Conservation (phyloP, 345 rosid genomes). For the Linum usitatissimum region DNA sequence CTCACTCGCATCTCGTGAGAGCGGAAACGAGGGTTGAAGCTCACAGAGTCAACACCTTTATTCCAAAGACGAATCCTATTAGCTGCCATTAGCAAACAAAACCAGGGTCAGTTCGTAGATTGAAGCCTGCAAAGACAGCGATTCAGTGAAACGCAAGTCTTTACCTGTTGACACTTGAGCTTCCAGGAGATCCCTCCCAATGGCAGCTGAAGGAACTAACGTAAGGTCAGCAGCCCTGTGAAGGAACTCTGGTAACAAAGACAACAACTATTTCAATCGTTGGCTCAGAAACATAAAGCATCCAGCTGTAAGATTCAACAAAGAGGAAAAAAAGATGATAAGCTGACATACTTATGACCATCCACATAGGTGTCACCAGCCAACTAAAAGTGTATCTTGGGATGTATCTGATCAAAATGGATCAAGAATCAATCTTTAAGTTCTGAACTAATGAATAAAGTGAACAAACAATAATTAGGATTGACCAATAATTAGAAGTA, state of each 20-base stretch:
- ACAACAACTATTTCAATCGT: conserved; percentile 1
- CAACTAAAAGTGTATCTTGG: conserved; percentile 97
- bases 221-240: conserved; percentile 98
- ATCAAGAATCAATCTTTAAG: conserved; percentile 14
- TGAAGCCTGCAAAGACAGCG: background rate
- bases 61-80: conserved; percentile 95
- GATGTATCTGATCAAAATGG: conserved; percentile 52
- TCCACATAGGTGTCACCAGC: conserved; percentile 98
- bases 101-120: conserved; percentile 11
- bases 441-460: background rate
- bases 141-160: conserved; percentile 6
- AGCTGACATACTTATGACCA: conserved; percentile 62
- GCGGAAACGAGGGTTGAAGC: conserved; percentile 72
- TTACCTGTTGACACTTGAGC: conserved; percentile 88
- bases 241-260: conserved; percentile 61
- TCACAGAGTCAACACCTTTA: conserved; percentile 94
- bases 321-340: background rate
- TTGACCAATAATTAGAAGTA: background rate
- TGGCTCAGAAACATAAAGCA: conserved; percentile 6
- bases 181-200: conserved; percentile 69
- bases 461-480: background rate
- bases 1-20: conserved; percentile 73
- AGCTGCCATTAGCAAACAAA: conserved; percentile 33
- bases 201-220: conserved; percentile 89
- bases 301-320: background rate